Percentiles rank a stretch among this genome's conserved stretches.
phyloP scores from a whole-genome alignment of 208 protist species.

The Wallacemonas sp. region DNA sequence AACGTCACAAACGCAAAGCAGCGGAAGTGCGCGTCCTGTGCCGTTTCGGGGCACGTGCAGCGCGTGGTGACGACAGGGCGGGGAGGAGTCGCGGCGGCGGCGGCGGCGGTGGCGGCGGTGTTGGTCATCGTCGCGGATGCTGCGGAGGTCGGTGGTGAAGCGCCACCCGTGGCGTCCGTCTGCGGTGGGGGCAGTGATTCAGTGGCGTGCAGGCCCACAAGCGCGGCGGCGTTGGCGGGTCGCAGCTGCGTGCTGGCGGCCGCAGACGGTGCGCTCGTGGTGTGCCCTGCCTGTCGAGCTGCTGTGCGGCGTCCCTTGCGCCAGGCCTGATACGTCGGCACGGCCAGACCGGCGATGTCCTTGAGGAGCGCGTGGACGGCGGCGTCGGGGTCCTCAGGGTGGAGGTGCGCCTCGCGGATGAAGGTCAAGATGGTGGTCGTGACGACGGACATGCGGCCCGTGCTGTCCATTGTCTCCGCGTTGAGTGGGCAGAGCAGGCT shows the following conservation, averaged over 20 bases:
- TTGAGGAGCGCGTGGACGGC: conserved; percentile 29
- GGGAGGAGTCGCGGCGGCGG: not conserved
- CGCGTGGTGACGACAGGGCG: not conserved
- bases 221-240: not conserved
- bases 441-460: conserved; percentile 63
- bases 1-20: conserved; percentile 35
- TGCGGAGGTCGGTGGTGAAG: not conserved
- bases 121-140: not conserved
- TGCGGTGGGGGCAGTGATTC: not conserved
- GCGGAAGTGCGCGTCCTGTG: conserved; percentile 14
- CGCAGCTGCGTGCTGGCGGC: conserved; percentile 5
- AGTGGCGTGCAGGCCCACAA: not conserved
- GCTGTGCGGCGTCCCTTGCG: conserved; percentile 7
- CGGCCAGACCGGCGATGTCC: conserved; percentile 38
- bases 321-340: conserved; percentile 40
- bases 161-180: not conserved
- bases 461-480: conserved; percentile 65
- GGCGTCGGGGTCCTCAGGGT: conserved; percentile 18
- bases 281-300: not conserved
- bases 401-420: conserved; percentile 50
- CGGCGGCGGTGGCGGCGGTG: not conserved
- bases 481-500: conserved; percentile 55
- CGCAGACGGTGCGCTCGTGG: not conserved
- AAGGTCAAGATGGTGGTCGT: conserved; percentile 75
- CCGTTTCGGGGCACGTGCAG: conserved; percentile 2